Percentiles rank a stretch among this genome's conserved stretches.
phyloP scores from a whole-genome alignment of 768 basidiomycete species.

The Serendipita sp. region DNA sequence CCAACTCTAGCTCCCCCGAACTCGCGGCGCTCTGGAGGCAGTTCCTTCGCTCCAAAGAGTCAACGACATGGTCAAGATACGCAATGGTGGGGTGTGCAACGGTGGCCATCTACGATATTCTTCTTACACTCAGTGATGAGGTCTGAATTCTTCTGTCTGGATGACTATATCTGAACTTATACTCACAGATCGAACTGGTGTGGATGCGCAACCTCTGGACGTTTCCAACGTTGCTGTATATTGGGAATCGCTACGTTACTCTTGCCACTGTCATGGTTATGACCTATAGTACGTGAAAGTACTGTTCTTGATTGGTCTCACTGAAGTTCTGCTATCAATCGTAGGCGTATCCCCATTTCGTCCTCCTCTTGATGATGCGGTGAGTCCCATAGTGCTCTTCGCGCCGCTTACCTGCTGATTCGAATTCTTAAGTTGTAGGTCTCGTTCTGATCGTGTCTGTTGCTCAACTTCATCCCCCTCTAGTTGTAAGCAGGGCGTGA shows the following conservation, averaged over 20 bases:
- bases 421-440: too few relatives aligned
- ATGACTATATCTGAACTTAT: too few relatives aligned
- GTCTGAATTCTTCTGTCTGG: neutral
- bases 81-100: neutral
- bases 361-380: neutral
- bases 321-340: neutral
- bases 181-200: neutral
- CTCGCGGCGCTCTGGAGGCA: neutral
- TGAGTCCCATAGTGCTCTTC: too few relatives aligned
- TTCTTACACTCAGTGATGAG: constrained; percentile 1
- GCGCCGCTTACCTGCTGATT: too few relatives aligned
- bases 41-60: neutral
- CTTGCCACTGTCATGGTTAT: neutral
- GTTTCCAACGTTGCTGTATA: neutral
- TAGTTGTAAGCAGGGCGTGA: neutral
- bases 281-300: neutral
- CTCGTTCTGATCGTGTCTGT: too few relatives aligned
- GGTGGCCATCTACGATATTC: neutral
- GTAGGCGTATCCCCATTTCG: neutral
- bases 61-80: neutral
- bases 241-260: constrained; percentile 1
- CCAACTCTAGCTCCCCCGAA: neutral
- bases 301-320: too few relatives aligned
- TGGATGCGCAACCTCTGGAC: constrained; percentile 3
- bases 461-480: neutral